Evolutionary conservation across 2,329 filamentous ascomycete species (phyloP), one percentile per base, ranked within the genome.

Genomic region (Aureobasidium sp.): DNA sequence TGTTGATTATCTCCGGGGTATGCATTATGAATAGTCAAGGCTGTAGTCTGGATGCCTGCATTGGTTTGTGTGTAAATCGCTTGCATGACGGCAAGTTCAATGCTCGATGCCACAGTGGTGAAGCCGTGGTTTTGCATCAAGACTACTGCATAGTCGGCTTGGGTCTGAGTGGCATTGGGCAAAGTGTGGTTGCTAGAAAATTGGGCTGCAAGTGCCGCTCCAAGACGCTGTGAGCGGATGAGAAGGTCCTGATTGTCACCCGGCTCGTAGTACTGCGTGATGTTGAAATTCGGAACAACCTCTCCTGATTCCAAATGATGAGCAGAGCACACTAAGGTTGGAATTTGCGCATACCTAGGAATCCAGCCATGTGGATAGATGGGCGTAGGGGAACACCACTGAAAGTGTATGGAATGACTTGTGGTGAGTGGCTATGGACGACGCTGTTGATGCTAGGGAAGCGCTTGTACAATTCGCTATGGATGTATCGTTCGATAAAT

Each of bases 81-180:
- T 21, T 74, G 68, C 59, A 74, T 73, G 7, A 80, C 76, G 2
- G 71, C 75, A 54, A 73, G 69, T 63, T 77, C 69, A 41, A 80
- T 74, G 59, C 67, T 71, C 0, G 65, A 63, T 0, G 71, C 77
- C 7, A 73, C 62, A 2, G 72, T 69, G 1, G 78, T 77, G 65
- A 76, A 78, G 2, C 78, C 78, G 63, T 81, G 77, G 4, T 75
- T 72, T 2, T 73, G 69, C 78, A 80, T 79, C 50, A 81, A 67
- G 1, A 78, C 73, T 5, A 78, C 75, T 6, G 68, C 68, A 41
- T 73, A 63, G n/a, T 69, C 64, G 42, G 66, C 65, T 34, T 47
- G 41, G 3, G 48, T 45, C 21, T 50, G 53, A 5, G 36, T 62
- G 6, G n/a, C 49, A 37, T 27, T 49, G 30, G 41, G 9, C 54